Percentiles rank a stretch among this genome's conserved stretches.
Evolutionary conservation across 345 rosid species (phyloP).

Genomic region (Citrus australasica): DNA sequence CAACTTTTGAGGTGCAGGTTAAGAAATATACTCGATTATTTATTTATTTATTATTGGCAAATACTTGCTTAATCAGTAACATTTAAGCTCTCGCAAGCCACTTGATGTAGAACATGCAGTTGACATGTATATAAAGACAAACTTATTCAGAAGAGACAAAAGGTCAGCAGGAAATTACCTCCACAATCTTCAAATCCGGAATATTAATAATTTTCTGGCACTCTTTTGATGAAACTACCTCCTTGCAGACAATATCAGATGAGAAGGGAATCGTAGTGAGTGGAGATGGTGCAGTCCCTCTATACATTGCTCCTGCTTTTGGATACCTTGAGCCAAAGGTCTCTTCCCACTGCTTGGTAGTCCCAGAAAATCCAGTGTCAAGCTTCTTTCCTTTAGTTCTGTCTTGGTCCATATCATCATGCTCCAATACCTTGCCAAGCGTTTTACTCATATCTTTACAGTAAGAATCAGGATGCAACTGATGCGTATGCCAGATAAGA

Average conservation of each 20-base stretch:
- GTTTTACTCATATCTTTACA: slow-evolving; percentile 53
- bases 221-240: slow-evolving; percentile 23
- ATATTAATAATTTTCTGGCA: slow-evolving; percentile 36
- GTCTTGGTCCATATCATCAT: slow-evolving; percentile 92
- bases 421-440: slow-evolving; percentile 77
- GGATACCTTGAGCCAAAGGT: slow-evolving; percentile 79
- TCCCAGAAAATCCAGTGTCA: slow-evolving; percentile 75
- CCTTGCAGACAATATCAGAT: slow-evolving; percentile 33
- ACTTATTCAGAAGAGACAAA: not conserved
- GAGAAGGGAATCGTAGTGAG: slow-evolving; percentile 43
- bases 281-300: slow-evolving; percentile 72
- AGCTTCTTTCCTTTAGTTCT: slow-evolving; percentile 87
- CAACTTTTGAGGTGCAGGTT: not conserved
- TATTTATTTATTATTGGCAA: too few relatives aligned
- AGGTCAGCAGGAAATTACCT: slow-evolving; percentile 49
- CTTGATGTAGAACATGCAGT: not conserved
- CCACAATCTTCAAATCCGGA: slow-evolving; percentile 50
- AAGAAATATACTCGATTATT: not conserved
- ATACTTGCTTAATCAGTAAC: not conserved
- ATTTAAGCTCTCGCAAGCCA: not conserved
- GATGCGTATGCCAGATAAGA: slow-evolving; percentile 98
- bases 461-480: slow-evolving; percentile 77
- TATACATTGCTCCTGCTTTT: slow-evolving; percentile 95
- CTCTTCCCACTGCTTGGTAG: slow-evolving; percentile 84
- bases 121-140: not conserved